These are phyloP conservation scores for Entoloma clypeatum DNA, from an alignment of 1,284 basidiomycete species.

Conservation along the genomic window DNA sequence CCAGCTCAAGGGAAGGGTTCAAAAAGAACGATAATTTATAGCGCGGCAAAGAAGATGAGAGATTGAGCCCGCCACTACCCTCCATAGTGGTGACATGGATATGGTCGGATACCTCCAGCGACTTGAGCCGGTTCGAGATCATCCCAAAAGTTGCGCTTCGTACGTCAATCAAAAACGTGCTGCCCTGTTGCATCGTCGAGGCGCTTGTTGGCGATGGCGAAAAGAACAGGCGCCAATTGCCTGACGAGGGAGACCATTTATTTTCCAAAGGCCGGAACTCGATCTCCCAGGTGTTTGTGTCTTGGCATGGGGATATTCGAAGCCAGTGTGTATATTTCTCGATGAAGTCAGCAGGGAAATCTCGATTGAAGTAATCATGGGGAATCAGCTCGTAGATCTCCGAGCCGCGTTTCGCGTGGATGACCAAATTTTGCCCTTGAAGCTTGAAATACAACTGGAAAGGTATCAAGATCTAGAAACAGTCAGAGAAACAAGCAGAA, in stretches of 20 bases:
- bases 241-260: conserved; percentile 17
- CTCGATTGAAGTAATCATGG: conserved; percentile 26
- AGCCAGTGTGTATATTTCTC: conserved; percentile 39
- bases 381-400: conserved; percentile 36
- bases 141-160: conserved; percentile 30
- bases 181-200: conserved; percentile 5
- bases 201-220: background rate
- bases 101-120: conserved; percentile 30
- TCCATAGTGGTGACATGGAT: conserved; percentile 24
- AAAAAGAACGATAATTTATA: conserved; percentile 37
- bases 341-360: conserved; percentile 36
- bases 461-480: background rate
- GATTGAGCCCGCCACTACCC: background rate
- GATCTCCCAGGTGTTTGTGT: conserved; percentile 26
- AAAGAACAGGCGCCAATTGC: conserved; percentile 9
- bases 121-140: conserved; percentile 27
- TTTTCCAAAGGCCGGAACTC: conserved; percentile 35
- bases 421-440: conserved; percentile 23
- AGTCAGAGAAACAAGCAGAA: background rate
- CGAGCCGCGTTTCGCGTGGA: conserved; percentile 23
- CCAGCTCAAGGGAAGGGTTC: conserved; percentile 22
- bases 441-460: conserved; percentile 32
- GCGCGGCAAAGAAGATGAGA: conserved; percentile 28
- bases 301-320: conserved; percentile 2
- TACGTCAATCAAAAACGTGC: conserved; percentile 23